Evolutionary conservation across 805 yeast species (phyloP), one percentile per base, ranked within the genome.

Genomic region (Saccharomycopsis sp.): DNA sequence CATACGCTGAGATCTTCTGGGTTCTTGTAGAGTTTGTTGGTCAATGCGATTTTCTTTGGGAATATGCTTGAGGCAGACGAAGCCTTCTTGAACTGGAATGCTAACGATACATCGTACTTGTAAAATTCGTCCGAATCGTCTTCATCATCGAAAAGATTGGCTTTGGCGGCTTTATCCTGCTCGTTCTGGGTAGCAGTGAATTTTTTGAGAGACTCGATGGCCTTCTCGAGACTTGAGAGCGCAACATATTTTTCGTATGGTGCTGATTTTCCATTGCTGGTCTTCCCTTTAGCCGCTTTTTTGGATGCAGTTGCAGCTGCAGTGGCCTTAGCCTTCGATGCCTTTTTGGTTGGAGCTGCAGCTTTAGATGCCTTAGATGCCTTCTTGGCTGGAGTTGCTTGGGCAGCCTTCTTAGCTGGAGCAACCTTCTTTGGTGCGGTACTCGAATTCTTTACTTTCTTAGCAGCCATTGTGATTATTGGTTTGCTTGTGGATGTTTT

Each of bases 191-290:
- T 69, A 29, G 75, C 68, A 54, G 79, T 69, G 70, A 78, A 90
- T 68, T 86, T 85, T 57, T 75, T 73, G 67, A 94, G 78, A 64
- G 90, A 95, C 16, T 72, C 66, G 51, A 87, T 70, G 12, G 92
- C 91, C 61, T 80, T 80, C 18, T 63, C 60, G 15, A 80, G 67
- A 61, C 71, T 70, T 16, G 63, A 64, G 4, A 44, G 48, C 18
- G 48, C 21, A 16, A 44, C 18, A 44, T 44, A 56, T 53, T n/a
- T 44, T 12, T 44, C 48, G 21, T 18, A 44, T 44, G 21, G 21
- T 5, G 48, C 48, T 7, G 48, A n/a, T n/a, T n/a, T n/a, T 12
- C 44, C 44, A 37, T 12, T 37, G n/a, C 44, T 37, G n/a, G 44
- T 37, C 12, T 37, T 8, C n/a, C n/a, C 34, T 40, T 29, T 52